Conservation (phyloP, 768 basidiomycete species). For the Chalciporus chontae region DNA sequence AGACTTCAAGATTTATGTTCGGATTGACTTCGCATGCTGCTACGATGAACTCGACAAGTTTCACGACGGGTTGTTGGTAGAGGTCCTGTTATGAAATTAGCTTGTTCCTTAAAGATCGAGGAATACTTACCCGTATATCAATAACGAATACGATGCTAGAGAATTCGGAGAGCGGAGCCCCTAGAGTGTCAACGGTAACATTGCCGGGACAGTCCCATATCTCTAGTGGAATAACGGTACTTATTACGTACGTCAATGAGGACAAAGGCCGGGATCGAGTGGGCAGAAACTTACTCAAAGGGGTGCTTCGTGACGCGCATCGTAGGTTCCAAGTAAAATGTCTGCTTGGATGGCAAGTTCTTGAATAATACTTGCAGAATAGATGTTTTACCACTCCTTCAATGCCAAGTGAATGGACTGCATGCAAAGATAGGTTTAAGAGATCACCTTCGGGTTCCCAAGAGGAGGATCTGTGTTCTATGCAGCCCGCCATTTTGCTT, state of each 20-base stretch:
- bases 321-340: slow-evolving; percentile 88
- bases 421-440: not conserved
- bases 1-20: slow-evolving; percentile 79
- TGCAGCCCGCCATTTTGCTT: slow-evolving; percentile 12
- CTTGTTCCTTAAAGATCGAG: not conserved
- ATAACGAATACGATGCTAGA: slow-evolving; percentile 89
- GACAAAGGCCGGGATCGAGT: not conserved
- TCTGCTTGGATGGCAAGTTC: slow-evolving; percentile 73
- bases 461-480: slow-evolving; percentile 67
- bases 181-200: slow-evolving; percentile 74
- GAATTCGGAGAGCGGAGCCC: slow-evolving; percentile 71
- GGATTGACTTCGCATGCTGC: slow-evolving; percentile 75
- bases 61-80: slow-evolving; percentile 79
- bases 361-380: slow-evolving; percentile 92
- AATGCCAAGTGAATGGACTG: slow-evolving; percentile 2
- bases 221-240: slow-evolving; percentile 88
- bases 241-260: slow-evolving; percentile 28
- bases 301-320: slow-evolving; percentile 68
- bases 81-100: slow-evolving; percentile 52
- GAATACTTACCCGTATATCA: slow-evolving; percentile 75
- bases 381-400: slow-evolving; percentile 88
- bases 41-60: slow-evolving; percentile 77
- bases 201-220: slow-evolving; percentile 96
- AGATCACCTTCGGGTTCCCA: slow-evolving; percentile 64
- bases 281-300: slow-evolving; percentile 65